Percentiles rank a stretch among this genome's conserved stretches.
phyloP scores from a whole-genome alignment of 805 yeast species.

The Candida qinlingensis region DNA sequence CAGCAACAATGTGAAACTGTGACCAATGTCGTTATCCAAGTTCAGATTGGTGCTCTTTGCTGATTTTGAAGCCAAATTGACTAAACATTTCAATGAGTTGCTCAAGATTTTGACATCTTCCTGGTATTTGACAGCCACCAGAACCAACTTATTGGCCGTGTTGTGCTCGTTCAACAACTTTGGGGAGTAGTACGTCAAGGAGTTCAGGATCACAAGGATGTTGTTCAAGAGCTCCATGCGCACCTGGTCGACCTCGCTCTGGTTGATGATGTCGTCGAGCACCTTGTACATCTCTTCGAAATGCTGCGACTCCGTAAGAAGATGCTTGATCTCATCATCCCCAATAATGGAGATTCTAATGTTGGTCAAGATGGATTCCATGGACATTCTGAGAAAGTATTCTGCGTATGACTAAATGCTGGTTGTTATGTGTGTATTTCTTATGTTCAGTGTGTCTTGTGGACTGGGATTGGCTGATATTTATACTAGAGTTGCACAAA shows the following conservation, averaged over 20 bases:
- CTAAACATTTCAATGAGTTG: constrained; percentile 4
- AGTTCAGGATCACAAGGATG: constrained; percentile 19
- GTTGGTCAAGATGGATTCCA: constrained; percentile 4
- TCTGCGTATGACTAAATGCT: too few relatives aligned
- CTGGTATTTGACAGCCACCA: constrained; percentile 9
- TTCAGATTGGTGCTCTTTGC: background rate
- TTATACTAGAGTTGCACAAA: too few relatives aligned
- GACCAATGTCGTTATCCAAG: constrained; percentile 1
- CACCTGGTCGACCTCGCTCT: background rate
- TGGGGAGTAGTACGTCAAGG: constrained; percentile 15
- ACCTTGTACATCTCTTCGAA: constrained; percentile 3
- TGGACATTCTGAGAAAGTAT: constrained; percentile 1
- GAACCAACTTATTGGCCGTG: constrained; percentile 9
- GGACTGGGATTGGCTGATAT: too few relatives aligned
- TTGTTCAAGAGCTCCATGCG: constrained; percentile 12
- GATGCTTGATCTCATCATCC: constrained; percentile 9
- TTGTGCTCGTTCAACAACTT: constrained; percentile 8
- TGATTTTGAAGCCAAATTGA: constrained; percentile 2
- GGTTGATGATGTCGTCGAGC: constrained; percentile 3
- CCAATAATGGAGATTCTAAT: constrained; percentile 9
- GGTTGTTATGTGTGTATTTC: too few relatives aligned
- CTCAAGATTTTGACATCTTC: constrained; percentile 1
- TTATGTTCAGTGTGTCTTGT: too few relatives aligned
- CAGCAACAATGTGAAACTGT: background rate
- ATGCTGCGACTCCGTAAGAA: constrained; percentile 1